Conservation (phyloP, 257 asterid genomes). For the Nicotiana otophora region DNA sequence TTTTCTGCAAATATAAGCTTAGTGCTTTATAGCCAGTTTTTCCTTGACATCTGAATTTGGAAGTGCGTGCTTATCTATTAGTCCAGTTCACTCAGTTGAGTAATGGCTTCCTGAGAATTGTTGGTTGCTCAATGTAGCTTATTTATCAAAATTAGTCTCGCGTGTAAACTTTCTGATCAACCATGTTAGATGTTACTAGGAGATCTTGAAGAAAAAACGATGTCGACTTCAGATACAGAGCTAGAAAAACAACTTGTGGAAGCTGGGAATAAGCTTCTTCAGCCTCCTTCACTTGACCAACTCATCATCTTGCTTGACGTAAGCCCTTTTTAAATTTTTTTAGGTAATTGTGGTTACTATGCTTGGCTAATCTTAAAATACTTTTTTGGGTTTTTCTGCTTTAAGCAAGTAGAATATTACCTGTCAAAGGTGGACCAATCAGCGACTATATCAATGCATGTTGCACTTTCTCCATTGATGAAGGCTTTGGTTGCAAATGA, state of each 20-base stretch:
- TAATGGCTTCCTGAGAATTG: too few species aligned
- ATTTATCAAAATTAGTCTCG: too few species aligned
- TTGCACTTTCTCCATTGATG: conserved; percentile 62
- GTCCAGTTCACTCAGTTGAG: too few species aligned
- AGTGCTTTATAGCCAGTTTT: too few species aligned
- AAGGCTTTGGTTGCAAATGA: conserved; percentile 54
- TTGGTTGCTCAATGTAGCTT: neutral
- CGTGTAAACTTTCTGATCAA: too few species aligned
- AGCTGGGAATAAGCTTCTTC: conserved; percentile 63
- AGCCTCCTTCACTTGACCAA: conserved; percentile 54
- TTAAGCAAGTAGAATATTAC: conserved; percentile 53
- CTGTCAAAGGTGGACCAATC: conserved; percentile 93
- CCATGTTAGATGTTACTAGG: too few species aligned
- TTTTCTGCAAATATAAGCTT: too few species aligned
- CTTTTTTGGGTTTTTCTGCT: conserved; percentile 3
- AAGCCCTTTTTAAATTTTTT: conserved; percentile 18
- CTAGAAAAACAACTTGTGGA: conserved; percentile 56
- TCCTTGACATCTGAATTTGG: too few species aligned
- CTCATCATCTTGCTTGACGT: conserved; percentile 81
- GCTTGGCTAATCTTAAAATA: neutral
- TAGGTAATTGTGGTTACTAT: too few species aligned
- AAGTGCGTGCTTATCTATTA: too few species aligned
- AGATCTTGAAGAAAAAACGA: conserved; percentile 14
- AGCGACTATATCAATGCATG: conserved; percentile 64
- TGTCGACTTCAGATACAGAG: conserved; percentile 22